Evolutionary conservation across 1,284 basidiomycete species (phyloP), one percentile per base, ranked within the genome.

Genomic region (Sanghuangporus sanghuang): DNA sequence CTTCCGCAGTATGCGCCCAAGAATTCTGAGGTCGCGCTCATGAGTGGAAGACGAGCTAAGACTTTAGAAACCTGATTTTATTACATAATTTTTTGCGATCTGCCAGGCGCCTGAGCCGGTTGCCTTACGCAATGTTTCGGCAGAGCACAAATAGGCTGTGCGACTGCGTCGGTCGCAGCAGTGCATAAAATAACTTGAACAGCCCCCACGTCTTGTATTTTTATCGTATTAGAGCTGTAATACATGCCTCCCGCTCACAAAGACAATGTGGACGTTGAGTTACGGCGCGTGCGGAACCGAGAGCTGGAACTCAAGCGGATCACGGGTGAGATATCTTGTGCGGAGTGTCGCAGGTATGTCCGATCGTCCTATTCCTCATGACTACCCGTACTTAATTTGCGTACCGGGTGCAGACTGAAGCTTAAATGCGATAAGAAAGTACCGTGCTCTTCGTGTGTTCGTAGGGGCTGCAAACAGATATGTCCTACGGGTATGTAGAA

Each of bases 371-470:
- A 23, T 9, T 61, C 12, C 23, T 27, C 21, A 21, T 18, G 18
- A 23, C 18, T 21, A 46, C 27, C 9, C 36, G 49, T 39, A 18
- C 18, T 11, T 9, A 21, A 39, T 39, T 23, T 6, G 40, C 35
- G 14, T 62, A 1, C 1, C 18, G 32, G 16, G 23, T n/a, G 48
- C 44, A 63, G 62, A 50, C 27, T 63, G 27, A 63, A 63, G 40
- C 56, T 63, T 14, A 57, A 59, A 42, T 63, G 62, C 38, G 62
- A 63, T n/a, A 63, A 63, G 57, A 63, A 63, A 36, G 55, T 63
- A 18, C 62, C 62, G n/a, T 63, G 62, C 46, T 59, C 57, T 11
- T 63, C 62, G 14, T 63, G 62, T 44, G 49, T 57, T 9, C 62
- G 62, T 16, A 40, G 62, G 46, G 62, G 62, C 5, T 63, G 62